Evolutionary conservation across 257 asterid genomes (phyloP), one percentile per base, ranked within the genome.

Genomic region (Nicotiana tomentosiformis): DNA sequence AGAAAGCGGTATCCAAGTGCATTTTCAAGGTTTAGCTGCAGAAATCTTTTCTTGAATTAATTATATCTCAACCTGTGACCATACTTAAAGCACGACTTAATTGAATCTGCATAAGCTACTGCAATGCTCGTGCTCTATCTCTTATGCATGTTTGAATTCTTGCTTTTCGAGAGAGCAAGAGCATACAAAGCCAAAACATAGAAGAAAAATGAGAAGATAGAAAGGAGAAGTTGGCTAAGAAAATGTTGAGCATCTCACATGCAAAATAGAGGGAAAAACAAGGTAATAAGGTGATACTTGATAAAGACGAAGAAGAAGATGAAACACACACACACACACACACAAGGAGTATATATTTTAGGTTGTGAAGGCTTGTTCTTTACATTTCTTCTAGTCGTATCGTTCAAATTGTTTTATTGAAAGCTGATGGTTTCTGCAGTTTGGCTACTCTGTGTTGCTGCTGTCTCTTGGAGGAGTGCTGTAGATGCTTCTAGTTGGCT

Each of bases 401-500:
- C 2, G 4, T 29, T 64, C 1, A 43, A 11, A 6, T 0, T 6
- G 37, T 11, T 20, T 23, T 3, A 5, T 20, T 23, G 3, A 20
- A 46, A 46, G 11, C 2, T 72, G 61, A 72, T 72, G 7, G 26
- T 46, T 72, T 72, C 79, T 72, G 79, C 61, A 72, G 79, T 72
- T 72, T 72, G 61, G 79, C 79, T 23, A 23, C 61, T 72, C 79
- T 72, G 6, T 72, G 79, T 72, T 72, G 79, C 23, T 72, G 79
- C 79, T 72, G 79, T 23, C 79, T 72, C 49, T 72, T 72, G 79
- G 79, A 72, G 60, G 79, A 72, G 61, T 43, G 60, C 79, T 46
- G 39, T 53, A 74, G 83, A 35, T 86, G 89, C 85, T 62, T 81
- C 79, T 86, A 82, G 84, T 12, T 77, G 0, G 20, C 32, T 68